Conservation (phyloP, 108 stramenopile genomes). For the Thalassiosira profunda region DNA sequence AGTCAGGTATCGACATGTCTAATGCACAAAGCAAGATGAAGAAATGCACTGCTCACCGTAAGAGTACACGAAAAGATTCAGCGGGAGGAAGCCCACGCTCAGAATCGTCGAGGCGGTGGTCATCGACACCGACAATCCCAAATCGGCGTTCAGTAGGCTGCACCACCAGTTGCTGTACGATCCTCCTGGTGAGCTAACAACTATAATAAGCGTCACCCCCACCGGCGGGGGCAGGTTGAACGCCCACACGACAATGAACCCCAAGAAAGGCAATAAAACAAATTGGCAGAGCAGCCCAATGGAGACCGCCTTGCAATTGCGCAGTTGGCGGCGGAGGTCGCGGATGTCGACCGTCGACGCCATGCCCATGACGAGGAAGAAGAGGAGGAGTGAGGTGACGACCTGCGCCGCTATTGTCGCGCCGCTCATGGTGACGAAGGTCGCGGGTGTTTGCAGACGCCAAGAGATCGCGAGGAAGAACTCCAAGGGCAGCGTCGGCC, state of each 20-base stretch:
- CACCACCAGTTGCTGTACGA: slow-evolving; percentile 81
- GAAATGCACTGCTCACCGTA: no score
- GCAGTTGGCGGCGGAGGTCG: slow-evolving; percentile 23
- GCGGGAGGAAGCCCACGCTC: slow-evolving; percentile 37
- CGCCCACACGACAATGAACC: slow-evolving; percentile 64
- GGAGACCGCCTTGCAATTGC: slow-evolving; percentile 16
- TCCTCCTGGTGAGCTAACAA: slow-evolving; percentile 83
- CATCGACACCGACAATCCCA: slow-evolving; percentile 51
- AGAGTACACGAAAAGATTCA: slow-evolving; percentile 44
- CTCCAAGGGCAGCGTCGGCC: no score
- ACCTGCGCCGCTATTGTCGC: slow-evolving; percentile 5
- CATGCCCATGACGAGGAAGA: slow-evolving; percentile 51
- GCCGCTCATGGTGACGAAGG: slow-evolving; percentile 3
- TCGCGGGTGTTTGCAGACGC: not conserved
- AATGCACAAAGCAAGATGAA: no score
- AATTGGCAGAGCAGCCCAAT: slow-evolving; percentile 51
- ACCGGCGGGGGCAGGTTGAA: slow-evolving; percentile 53
- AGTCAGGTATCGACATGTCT: no score
- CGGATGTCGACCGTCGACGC: slow-evolving; percentile 34
- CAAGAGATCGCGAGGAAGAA: no score
- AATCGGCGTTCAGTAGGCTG: slow-evolving; percentile 40
- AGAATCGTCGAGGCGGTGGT: slow-evolving; percentile 44
- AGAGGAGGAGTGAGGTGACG: slow-evolving; percentile 24
- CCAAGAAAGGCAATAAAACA: slow-evolving; percentile 78
- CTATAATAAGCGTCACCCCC: slow-evolving; percentile 76